Base-by-base conservation (phyloP, 2,329 filamentous ascomycete genomes). In the Plenodomus tracheiphilus region DNA sequence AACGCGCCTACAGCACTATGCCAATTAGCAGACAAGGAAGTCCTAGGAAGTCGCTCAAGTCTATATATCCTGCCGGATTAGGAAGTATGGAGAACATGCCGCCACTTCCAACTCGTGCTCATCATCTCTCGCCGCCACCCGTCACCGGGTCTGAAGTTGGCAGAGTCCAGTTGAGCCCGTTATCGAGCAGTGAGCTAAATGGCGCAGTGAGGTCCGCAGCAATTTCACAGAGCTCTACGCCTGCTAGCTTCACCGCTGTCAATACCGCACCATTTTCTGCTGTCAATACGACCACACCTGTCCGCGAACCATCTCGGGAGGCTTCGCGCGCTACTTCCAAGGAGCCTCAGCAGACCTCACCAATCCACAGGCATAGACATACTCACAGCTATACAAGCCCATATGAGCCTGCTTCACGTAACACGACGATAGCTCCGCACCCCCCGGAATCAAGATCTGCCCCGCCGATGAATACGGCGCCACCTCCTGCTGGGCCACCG, bases 171-270 rank as follows among this genome's bases (percentile, higher is more conserved):
- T 61, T 68, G 16, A 61, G 60, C 21, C 60, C 65, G 15, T 49
- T 69, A 16, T 62, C 65, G 15, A 67, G 50, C 46, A 70, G 59
- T 38, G 62, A 66, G 25, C 41, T 65, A n/a, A 70, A 70, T 21
- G 65, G 64, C 8, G 47, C 47, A 2, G 46, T 60, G 19, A 57
- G 62, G 36, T 46, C 61, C 17, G 35, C 55, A 15, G 46, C 38
- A 38, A 20, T 50, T 21, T 43, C 53, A 0, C 51, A 60, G 16
- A 43, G 45, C 11, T 46, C 54, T 25, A 50, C 48, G 10, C 49
- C 53, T 41, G 54, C 41, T 30, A 54, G 56, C 4, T 62, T 65
- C 47, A 58, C 50, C 2, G 46, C 63, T 30, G 60, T 65, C 11
- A 68, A 65, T 19, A 39, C 43, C 13, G 49, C 48, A n/a, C 51